Evolutionary conservation across 306 rosid species (phyloP).

Genomic region (Urtica urens): DNA sequence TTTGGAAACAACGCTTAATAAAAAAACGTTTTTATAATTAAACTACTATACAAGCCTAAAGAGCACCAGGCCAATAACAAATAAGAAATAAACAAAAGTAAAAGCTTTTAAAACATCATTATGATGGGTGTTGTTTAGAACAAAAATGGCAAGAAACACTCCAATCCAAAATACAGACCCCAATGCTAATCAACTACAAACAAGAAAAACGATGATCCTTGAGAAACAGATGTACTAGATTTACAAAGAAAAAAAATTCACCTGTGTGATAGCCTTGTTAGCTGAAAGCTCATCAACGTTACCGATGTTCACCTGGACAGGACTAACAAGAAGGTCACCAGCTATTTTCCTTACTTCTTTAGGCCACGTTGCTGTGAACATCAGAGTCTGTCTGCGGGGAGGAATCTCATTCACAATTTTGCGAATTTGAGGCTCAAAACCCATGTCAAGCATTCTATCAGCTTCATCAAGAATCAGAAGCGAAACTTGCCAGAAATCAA

Average conservation of each 20-base stretch:
- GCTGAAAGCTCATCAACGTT: conserved; percentile 92
- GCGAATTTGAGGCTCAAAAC: conserved; percentile 98
- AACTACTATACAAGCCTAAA: no score
- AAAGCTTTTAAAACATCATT: no score
- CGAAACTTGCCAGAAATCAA: conserved; percentile 78
- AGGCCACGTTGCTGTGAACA: conserved; percentile 99
- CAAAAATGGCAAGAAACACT: no score
- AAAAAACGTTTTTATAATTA: no score
- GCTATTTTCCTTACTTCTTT: conserved; percentile 99
- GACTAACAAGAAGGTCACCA: conserved; percentile 79
- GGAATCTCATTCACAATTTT: conserved; percentile 97
- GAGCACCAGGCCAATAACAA: no score
- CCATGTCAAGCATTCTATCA: conserved; percentile 99
- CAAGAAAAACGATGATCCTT: background rate
- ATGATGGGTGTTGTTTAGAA: no score
- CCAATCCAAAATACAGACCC: no score
- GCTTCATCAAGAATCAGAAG: conserved; percentile 99
- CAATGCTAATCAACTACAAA: background rate
- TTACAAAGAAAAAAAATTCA: conserved; percentile 16
- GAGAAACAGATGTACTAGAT: background rate
- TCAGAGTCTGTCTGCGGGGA: conserved; percentile 86
- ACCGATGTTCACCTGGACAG: conserved; percentile 98
- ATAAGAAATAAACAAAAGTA: no score
- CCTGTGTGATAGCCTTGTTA: conserved; percentile 97
- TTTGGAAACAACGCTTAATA: no score